These are phyloP conservation scores for Clonostachys rosea DNA, from an alignment of 2,329 filamentous ascomycete genomes.

Conservation along the genomic window DNA sequence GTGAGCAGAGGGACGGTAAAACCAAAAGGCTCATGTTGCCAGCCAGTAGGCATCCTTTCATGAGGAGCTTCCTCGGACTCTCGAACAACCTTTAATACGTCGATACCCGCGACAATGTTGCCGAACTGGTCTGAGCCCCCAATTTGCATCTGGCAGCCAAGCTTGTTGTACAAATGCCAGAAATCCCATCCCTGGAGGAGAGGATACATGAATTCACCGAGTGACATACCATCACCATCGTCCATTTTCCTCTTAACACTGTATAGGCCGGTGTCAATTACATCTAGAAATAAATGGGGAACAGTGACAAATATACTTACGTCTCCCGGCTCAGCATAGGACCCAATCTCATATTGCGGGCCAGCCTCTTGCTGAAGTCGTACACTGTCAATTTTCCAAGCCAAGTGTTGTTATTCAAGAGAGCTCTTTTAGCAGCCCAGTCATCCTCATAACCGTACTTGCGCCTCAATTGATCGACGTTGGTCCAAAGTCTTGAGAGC, in stretches of 20 bases:
- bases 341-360: slow-evolving; percentile 70
- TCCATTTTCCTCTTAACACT: slow-evolving; percentile 76
- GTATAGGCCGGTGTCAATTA: slow-evolving; percentile 9
- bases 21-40: slow-evolving; percentile 63
- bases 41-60: slow-evolving; percentile 28
- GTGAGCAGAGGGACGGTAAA: slow-evolving; percentile 90
- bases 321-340: slow-evolving; percentile 86
- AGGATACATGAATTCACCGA: slow-evolving; percentile 90
- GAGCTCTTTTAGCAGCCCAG: slow-evolving; percentile 60
- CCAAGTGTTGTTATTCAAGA: slow-evolving; percentile 85
- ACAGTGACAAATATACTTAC: slow-evolving; percentile 42
- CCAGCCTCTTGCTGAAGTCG: slow-evolving; percentile 72
- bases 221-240: slow-evolving; percentile 88
- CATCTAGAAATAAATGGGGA: background rate
- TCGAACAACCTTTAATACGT: slow-evolving; percentile 74
- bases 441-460: slow-evolving; percentile 61
- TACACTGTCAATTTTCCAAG: slow-evolving; percentile 66
- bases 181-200: slow-evolving; percentile 95
- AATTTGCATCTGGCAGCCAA: slow-evolving; percentile 76
- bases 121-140: slow-evolving; percentile 95
- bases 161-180: slow-evolving; percentile 73
- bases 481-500: slow-evolving; percentile 67
- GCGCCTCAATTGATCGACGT: slow-evolving; percentile 62
- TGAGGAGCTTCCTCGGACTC: slow-evolving; percentile 45
- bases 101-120: slow-evolving; percentile 88